Base-by-base conservation (phyloP, 495 filamentous ascomycete species). In the Tuber melanosporum region DNA sequence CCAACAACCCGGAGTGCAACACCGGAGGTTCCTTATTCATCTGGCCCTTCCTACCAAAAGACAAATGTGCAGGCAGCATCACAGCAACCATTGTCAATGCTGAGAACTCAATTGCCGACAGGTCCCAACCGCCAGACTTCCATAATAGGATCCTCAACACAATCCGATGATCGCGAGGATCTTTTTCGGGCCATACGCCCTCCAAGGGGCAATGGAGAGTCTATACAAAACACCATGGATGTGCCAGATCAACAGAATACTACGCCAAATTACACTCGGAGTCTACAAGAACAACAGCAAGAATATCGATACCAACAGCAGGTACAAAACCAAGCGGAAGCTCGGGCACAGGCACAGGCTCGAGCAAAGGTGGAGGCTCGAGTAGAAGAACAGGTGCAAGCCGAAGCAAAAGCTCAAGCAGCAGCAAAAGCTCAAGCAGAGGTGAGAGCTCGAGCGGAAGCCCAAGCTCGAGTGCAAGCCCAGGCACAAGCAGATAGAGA, bases 341-440 rank as follows among this genome's bases (percentile, higher is more conserved):
- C 43, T 3, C 72, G 52, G 26, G 22, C 45, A 43, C 77, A 75
- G 66, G 46, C 26, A 15, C 77, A 79, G 43, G 39, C 57, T 39
- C 73, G 46, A 14, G 69, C 69, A 32, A 66, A 74, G 19, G 73
- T 20, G 39, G 32, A 74, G 49, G 49, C 73, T 19, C n/a, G 47
- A 46, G 71, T 5, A 76, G 71, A 77, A 26, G 44, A 62, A 32
- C 74, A 57, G 17, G 20, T 15, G n/a, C 76, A 76, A 76, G 49
- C 72, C 49, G 12, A 52, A 74, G 49, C 32, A 22, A 22, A 71
- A 69, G 70, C 15, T 9, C 41, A 62, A 26, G 32, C 71, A 74
- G 32, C 41, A 69, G 41, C 73, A 26, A 32, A 75, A 70, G 47
- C 73, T 19, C 72, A 77, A n/a, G 46, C 39, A 36, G 74, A 77